phyloP scores from a whole-genome alignment of 2,329 filamentous ascomycete genomes.

The Xylaria sp. region DNA sequence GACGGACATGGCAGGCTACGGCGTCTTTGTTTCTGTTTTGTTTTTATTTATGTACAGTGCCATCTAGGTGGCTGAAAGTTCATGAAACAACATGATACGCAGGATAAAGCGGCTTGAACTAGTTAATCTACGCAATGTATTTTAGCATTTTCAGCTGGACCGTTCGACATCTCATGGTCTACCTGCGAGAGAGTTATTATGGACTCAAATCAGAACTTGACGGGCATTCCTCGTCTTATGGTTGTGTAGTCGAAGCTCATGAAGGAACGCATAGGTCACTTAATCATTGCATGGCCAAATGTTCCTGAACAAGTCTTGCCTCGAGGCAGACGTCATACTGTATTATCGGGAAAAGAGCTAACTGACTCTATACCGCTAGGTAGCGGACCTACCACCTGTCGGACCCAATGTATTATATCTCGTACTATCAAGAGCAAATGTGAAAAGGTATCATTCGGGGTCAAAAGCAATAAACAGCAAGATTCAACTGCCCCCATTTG shows the following conservation, averaged over 20 bases:
- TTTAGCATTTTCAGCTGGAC: not conserved
- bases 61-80: not conserved
- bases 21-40: not conserved
- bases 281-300: not conserved
- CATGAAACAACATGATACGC: not conserved
- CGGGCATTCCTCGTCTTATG: not conserved
- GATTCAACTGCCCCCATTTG: conserved; percentile 13
- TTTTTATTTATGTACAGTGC: not conserved
- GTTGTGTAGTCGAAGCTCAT: not conserved
- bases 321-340: conserved; percentile 1
- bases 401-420: conserved; percentile 20
- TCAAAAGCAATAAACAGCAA: conserved; percentile 28
- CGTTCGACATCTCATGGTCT: no score
- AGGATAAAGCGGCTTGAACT: not conserved
- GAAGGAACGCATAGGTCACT: not conserved
- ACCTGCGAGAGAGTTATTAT: not conserved
- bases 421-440: conserved; percentile 33
- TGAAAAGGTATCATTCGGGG: conserved; percentile 39
- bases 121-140: not conserved
- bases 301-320: conserved; percentile 5
- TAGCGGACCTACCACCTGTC: not conserved
- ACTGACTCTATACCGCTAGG: conserved; percentile 8
- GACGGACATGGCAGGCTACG: not conserved
- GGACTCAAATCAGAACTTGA: not conserved
- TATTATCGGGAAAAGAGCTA: conserved; percentile 12